Percentiles rank a stretch among this genome's conserved stretches.
Evolutionary conservation across 2,329 filamentous ascomycete genomes (phyloP).

Genomic region (Aspergillus pseudoterreus): DNA sequence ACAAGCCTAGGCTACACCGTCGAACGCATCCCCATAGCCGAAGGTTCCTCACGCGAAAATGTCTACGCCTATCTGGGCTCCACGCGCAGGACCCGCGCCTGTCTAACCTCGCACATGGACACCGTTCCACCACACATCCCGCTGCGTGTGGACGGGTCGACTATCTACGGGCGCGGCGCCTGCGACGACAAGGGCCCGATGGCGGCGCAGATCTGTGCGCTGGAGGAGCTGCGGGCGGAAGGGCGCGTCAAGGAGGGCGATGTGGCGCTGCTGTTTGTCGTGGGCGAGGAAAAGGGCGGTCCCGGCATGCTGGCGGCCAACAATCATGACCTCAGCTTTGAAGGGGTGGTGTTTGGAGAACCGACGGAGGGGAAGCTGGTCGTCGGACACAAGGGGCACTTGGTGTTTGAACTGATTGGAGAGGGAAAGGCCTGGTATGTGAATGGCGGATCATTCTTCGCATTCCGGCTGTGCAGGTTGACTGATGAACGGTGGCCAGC

Average conservation of each 20-base stretch:
- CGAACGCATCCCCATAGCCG: constrained; percentile 33
- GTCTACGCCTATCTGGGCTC: constrained; percentile 39
- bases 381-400: constrained; percentile 51
- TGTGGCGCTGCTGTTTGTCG: constrained; percentile 61
- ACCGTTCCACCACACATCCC: constrained; percentile 69
- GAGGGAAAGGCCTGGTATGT: constrained; percentile 20
- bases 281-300: constrained; percentile 54
- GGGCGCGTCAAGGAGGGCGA: constrained; percentile 46
- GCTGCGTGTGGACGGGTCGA: constrained; percentile 49
- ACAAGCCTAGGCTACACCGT: constrained; percentile 32
- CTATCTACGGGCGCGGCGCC: constrained; percentile 66
- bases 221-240: constrained; percentile 51
- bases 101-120: constrained; percentile 36
- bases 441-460: neutral
- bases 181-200: constrained; percentile 61
- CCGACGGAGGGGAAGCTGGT: constrained; percentile 54
- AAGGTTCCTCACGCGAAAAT: constrained; percentile 33
- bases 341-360: constrained; percentile 52
- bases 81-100: constrained; percentile 24
- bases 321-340: constrained; percentile 39
- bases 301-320: constrained; percentile 55
- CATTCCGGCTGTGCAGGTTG: neutral
- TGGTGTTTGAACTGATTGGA: constrained; percentile 29
- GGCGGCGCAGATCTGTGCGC: constrained; percentile 69
- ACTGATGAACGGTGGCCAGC: constrained; percentile 11